Conservation (phyloP, 805 yeast genomes). For the Kazachstania bromeliacearum region DNA sequence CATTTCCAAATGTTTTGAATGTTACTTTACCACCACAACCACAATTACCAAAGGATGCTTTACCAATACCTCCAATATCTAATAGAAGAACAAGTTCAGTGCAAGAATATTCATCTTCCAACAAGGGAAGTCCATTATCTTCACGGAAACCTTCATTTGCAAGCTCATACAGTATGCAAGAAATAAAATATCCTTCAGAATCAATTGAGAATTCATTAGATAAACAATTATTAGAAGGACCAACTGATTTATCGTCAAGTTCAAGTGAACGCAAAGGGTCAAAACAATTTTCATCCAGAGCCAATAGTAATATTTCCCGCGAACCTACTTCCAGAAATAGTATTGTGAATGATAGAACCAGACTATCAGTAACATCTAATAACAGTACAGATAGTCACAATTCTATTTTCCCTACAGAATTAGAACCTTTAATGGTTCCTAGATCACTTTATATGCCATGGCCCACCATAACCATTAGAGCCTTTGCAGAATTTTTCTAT, state of each 20-base stretch:
- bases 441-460: conserved; percentile 63
- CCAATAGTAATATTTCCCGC: not conserved
- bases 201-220: conserved; percentile 14
- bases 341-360: conserved; percentile 3
- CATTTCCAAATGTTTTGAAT: conserved; percentile 16
- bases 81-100: conserved; percentile 9
- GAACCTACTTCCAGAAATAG: not conserved
- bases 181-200: conserved; percentile 11
- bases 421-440: conserved; percentile 61
- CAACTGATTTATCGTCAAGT: not conserved
- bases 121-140: conserved; percentile 21
- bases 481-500: conserved; percentile 62
- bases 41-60: conserved; percentile 47
- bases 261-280: not conserved
- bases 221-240: conserved; percentile 13
- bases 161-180: conserved; percentile 10
- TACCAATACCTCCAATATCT: conserved; percentile 31
- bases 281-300: not conserved
- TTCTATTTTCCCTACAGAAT: conserved; percentile 13
- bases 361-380: conserved; percentile 8
- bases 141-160: conserved; percentile 17
- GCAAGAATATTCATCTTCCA: conserved; percentile 7
- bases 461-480: conserved; percentile 48
- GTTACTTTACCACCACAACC: conserved; percentile 43
- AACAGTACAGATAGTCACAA: conserved; percentile 9